Evolutionary conservation across 2,329 filamentous ascomycete genomes (phyloP).

Genomic region (Rhynchosporium agropyri): DNA sequence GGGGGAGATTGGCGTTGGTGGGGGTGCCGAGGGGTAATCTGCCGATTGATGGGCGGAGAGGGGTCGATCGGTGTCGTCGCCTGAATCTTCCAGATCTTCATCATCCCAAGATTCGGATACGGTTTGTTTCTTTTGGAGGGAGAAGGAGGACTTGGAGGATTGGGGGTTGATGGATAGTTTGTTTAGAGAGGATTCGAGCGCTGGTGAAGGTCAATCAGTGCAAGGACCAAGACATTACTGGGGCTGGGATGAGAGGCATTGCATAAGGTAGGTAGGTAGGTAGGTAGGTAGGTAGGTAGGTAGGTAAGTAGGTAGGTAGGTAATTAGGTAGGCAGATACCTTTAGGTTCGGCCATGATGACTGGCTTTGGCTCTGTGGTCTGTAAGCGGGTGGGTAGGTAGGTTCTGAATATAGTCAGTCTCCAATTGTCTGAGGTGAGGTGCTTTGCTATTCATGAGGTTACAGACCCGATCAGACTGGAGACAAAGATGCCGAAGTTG

Average conservation of each 20-base stretch:
- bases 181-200: slow-evolving; percentile 36
- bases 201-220: slow-evolving; percentile 23
- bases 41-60: slow-evolving; percentile 37
- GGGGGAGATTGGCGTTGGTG: slow-evolving; percentile 67
- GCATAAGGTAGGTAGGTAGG: too few species aligned
- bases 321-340: slow-evolving; percentile 14
- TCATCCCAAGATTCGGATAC: slow-evolving; percentile 80
- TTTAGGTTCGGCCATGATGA: slow-evolving; percentile 33
- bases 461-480: not conserved
- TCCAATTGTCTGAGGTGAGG: slow-evolving; percentile 1
- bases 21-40: slow-evolving; percentile 55
- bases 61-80: slow-evolving; percentile 39
- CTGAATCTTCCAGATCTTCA: slow-evolving; percentile 54
- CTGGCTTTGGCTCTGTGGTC: not conserved
- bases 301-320: not conserved
- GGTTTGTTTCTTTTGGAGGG: slow-evolving; percentile 43
- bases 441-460: not conserved
- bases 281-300: too few species aligned
- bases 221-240: not conserved
- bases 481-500: not conserved
- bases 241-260: too few species aligned
- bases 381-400: not conserved
- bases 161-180: slow-evolving; percentile 37
- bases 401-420: not conserved
- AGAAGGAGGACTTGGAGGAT: slow-evolving; percentile 31